Evolutionary conservation across 768 basidiomycete species (phyloP).

Genomic region (Lenzites betulinus): DNA sequence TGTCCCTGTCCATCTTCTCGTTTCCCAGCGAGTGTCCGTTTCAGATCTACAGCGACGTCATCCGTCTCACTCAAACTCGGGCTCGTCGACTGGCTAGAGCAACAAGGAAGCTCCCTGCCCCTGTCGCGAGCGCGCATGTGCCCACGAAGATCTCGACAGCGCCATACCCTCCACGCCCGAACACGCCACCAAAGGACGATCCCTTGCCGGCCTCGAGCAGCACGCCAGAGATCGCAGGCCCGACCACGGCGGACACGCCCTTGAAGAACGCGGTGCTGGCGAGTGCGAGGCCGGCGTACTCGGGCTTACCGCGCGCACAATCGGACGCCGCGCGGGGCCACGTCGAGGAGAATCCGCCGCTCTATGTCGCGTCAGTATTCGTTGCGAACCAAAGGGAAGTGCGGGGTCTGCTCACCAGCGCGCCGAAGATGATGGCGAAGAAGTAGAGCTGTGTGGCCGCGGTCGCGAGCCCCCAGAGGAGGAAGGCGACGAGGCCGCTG

Average conservation of each 20-base stretch:
- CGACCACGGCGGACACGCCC: constrained; percentile 26
- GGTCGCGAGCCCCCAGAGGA: constrained; percentile 28
- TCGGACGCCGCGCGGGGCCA: constrained; percentile 23
- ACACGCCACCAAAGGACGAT: constrained; percentile 9
- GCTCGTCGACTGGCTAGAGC: constrained; percentile 17
- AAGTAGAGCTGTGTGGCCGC: constrained; percentile 23
- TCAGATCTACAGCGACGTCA: neutral
- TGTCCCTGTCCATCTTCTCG: neutral
- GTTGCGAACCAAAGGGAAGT: neutral
- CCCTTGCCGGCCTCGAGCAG: constrained; percentile 25
- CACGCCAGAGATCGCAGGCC: constrained; percentile 26
- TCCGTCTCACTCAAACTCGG: neutral
- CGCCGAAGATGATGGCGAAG: constrained; percentile 30
- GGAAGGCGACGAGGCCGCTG: constrained; percentile 22
- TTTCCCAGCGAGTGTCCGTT: neutral
- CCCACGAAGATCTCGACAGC: constrained; percentile 29
- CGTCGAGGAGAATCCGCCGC: constrained; percentile 26
- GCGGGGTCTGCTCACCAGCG: constrained; percentile 13
- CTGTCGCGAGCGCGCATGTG: constrained; percentile 23
- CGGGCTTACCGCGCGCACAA: constrained; percentile 25
- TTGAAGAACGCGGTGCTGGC: constrained; percentile 23
- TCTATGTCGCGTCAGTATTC: constrained; percentile 9
- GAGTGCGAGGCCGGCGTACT: constrained; percentile 22
- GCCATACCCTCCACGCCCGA: constrained; percentile 26
- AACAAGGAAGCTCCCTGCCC: constrained; percentile 20